Percentiles rank a stretch among this genome's conserved stretches.
Evolutionary conservation across 2,329 filamentous ascomycete species (phyloP).

Genomic region (Thelonectria blattea): DNA sequence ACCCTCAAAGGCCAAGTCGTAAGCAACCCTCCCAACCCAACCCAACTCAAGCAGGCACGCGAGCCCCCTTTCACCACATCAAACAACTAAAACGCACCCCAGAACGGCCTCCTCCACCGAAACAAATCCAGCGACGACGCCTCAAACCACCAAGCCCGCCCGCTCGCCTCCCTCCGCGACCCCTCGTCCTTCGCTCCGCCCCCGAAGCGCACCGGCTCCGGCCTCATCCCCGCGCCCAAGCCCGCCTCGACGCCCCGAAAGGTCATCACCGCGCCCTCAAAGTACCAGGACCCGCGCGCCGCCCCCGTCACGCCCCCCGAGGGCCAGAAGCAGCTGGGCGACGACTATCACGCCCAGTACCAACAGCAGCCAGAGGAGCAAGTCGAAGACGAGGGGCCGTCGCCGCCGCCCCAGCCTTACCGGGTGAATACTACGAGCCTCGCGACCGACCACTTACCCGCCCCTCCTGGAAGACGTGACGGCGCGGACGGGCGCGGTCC

Average conservation of each 20-base stretch:
- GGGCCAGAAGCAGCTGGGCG: constrained; percentile 18
- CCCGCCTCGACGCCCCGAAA: constrained; percentile 34
- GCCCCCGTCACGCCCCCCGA: constrained; percentile 24
- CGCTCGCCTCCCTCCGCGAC: constrained; percentile 75
- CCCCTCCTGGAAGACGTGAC: constrained; percentile 66
- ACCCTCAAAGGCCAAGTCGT: constrained; percentile 53
- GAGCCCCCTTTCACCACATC: background rate
- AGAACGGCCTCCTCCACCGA: constrained; percentile 56
- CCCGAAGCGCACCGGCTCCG: constrained; percentile 64
- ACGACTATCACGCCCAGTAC: constrained; percentile 17
- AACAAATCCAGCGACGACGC: constrained; percentile 41
- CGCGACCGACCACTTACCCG: constrained; percentile 70
- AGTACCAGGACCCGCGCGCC: constrained; percentile 41
- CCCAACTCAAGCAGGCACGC: constrained; percentile 1
- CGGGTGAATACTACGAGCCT: constrained; percentile 74
- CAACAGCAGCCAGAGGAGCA: constrained; percentile 11
- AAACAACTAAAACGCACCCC: background rate
- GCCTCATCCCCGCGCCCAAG: constrained; percentile 40
- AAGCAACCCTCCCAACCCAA: constrained; percentile 36
- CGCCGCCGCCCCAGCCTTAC: constrained; percentile 69
- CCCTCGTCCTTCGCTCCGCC: constrained; percentile 81
- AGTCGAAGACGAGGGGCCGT: constrained; percentile 46
- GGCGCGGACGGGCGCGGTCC: constrained; percentile 45
- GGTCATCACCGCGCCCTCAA: constrained; percentile 42
- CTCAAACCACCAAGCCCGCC: constrained; percentile 55